These are phyloP conservation scores for Exophiala alcalophila DNA, from an alignment of 2,329 filamentous ascomycete species.

Conservation along the genomic window DNA sequence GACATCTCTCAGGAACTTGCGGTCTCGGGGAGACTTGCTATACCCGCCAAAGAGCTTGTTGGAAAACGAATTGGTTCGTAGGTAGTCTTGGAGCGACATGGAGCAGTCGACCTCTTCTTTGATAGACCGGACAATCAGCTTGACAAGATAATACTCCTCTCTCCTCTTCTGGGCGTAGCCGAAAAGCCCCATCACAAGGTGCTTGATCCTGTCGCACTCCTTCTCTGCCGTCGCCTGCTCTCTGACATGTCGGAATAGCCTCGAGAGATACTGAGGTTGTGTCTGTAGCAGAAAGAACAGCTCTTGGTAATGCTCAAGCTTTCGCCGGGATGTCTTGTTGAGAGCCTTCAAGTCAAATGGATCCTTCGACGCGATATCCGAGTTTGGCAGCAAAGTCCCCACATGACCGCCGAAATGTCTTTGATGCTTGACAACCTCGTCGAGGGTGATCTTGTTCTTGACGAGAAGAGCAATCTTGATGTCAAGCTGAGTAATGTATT, in stretches of 20 bases:
- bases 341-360: constrained; percentile 95
- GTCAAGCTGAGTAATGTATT: constrained; percentile 96
- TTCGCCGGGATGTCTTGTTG: constrained; percentile 93
- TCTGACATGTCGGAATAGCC: constrained; percentile 78
- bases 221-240: constrained; percentile 84
- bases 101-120: constrained; percentile 80
- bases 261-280: constrained; percentile 88
- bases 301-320: constrained; percentile 94
- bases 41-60: constrained; percentile 81
- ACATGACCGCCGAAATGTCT: constrained; percentile 92
- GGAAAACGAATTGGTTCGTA: constrained; percentile 92
- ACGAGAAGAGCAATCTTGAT: constrained; percentile 98
- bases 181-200: constrained; percentile 92
- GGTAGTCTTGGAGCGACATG: constrained; percentile 73
- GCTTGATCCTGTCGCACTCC: constrained; percentile 87
- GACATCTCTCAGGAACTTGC: constrained; percentile 86
- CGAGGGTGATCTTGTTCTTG: constrained; percentile 98
- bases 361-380: constrained; percentile 82
- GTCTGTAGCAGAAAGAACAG: constrained; percentile 97
- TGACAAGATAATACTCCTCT: constrained; percentile 95
- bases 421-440: constrained; percentile 96
- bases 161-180: constrained; percentile 95
- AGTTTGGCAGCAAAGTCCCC: constrained; percentile 79
- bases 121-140: constrained; percentile 77
- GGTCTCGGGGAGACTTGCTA: constrained; percentile 82